Evolutionary conservation across 306 rosid genomes (phyloP), one percentile per base, ranked within the genome.

Genomic region (Mimosa pudica): DNA sequence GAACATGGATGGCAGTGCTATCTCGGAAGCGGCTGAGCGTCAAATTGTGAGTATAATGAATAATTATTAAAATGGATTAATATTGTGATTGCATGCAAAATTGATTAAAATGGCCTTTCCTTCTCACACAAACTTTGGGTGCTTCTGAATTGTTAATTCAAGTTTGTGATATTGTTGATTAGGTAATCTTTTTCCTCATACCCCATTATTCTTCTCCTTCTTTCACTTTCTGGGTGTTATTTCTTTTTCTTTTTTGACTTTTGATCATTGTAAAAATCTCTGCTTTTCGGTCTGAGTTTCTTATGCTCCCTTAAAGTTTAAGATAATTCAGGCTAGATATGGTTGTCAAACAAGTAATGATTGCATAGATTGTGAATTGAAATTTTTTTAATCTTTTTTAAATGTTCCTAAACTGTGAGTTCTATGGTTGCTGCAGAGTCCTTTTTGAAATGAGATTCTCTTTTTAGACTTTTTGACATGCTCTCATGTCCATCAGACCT

Each of bases 161-260:
- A 51, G 42, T 35, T 64, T 44, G 73, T 68, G 61, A n/a, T 78
- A 69, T 69, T 47, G 45, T 62, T 83, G 76, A n/a, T 63, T 63
- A 65, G 84, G 85, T 84, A 68, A 33, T 14, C 13, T 36, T 70
- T 79, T 61, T 1, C 7, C 32, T 4, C 63, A 10, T 74, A 11
- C 64, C 18, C 69, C 30, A 24, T 24, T 71, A 30, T 24, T 7
- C 54, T 61, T 38, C 42, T 38, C 5, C 42, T 20, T 76, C 33
- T 74, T 42, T 66, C 52, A 33, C 64, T 76, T 77, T 82, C 65
- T 70, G 32, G 46, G 2, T 68, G 62, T 36, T 71, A 13, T 73
- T 73, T 55, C 79, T 75, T 84, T 64, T 72, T 66, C 73, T 52
- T 80, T 80, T 81, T 71, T 51, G 70, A 49, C 60, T 62, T 78